Base-by-base conservation (phyloP, 345 rosid genomes). In the Eucalyptus erythrocorys region DNA sequence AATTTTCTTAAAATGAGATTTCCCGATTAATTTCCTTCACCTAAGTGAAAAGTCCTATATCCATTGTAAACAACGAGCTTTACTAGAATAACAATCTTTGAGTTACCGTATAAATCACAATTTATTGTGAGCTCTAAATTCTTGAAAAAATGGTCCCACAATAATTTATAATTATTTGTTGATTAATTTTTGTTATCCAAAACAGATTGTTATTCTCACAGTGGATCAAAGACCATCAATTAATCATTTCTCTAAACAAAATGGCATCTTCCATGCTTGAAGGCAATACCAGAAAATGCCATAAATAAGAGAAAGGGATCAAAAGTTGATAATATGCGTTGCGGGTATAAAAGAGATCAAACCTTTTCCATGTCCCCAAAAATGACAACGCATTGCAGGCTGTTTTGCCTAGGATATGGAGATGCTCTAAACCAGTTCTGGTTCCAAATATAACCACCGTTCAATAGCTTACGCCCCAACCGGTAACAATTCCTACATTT, bases 371-470 rank as follows among this genome's bases (percentile, higher is more conserved):
- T 97, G 92, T 96, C 99, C 85, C 99, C 98, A 81, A 95, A 96
- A 86, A 96, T 92, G 64, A 96, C 90, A 87, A 97, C 95, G 86
- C 96, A 94, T 88, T 97, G 98, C 87, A 96, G 89, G 2, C 97
- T 95, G 88, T 96, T 93, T 91, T 97, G 97, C 87, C 99, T 99
- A 85, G 98, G 99, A 92, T 88, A 96, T 80, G 99, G 99, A 24
- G 98, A 93, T 42, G 98, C 93, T 90, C 88, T 91, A 59, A 96
- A 96, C 11, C 94, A 90, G 91, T 93, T 90, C 88, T 91, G 84
- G 87, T 91, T 87, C 91, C 90, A 92, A 42, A 91, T 40, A 34
- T 68, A 89, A 48, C 88, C 42, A 37, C 90, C 91, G 87, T 90
- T 86, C 2, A 8, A 48, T 57, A 87, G 79, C 76, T 48, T 71